Conservation (phyloP, 805 yeast genomes). For the Wickerhamiella azymoides region DNA sequence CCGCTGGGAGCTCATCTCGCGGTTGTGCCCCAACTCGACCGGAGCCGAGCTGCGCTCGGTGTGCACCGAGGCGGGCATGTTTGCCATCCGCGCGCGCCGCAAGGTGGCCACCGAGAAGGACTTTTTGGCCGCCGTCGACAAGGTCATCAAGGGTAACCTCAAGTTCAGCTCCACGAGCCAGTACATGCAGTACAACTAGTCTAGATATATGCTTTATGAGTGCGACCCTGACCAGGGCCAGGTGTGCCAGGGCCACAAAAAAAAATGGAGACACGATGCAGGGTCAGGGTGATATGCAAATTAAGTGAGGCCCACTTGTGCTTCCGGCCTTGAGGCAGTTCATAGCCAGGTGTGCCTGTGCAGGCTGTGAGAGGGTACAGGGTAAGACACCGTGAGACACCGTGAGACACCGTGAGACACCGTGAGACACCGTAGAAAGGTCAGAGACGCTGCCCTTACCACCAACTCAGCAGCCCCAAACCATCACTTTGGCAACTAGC, state of each 20-base stretch:
- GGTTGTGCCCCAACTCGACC: slow-evolving; percentile 94
- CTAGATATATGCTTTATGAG: neutral
- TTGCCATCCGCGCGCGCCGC: slow-evolving; percentile 95
- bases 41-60: slow-evolving; percentile 98
- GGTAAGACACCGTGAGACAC: no score
- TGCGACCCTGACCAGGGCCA: no score
- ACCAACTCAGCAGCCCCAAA: slow-evolving; percentile 93
- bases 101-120: slow-evolving; percentile 98
- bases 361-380: no score
- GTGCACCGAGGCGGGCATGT: slow-evolving; percentile 99
- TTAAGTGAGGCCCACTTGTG: no score
- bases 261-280: no score
- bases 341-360: no score
- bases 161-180: slow-evolving; percentile 94
- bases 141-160: slow-evolving; percentile 96
- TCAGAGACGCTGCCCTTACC: no score
- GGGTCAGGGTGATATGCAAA: no score
- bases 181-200: slow-evolving; percentile 92
- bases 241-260: no score
- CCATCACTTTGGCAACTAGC: slow-evolving; percentile 95
- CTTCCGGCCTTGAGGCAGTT: no score
- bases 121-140: slow-evolving; percentile 92
- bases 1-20: slow-evolving; percentile 95
- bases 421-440: no score
- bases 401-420: no score